phyloP scores from a whole-genome alignment of 345 rosid genomes.

The Melaleuca alternifolia region DNA sequence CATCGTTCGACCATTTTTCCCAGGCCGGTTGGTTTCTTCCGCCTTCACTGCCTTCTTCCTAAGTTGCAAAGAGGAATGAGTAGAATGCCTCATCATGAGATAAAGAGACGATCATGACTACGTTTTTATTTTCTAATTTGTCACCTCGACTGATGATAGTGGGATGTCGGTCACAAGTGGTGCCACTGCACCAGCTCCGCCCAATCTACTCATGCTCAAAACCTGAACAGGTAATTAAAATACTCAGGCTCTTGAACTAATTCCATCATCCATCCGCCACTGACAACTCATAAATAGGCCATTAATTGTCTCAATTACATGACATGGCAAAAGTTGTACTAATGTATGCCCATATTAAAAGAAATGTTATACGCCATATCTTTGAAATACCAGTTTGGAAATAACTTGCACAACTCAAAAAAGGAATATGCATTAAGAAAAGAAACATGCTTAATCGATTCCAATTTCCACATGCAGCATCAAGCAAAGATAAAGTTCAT shows the following conservation, averaged over 20 bases:
- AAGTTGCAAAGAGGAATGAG: background rate
- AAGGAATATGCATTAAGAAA: background rate
- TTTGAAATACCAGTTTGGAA: background rate
- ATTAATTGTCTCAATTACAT: background rate
- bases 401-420: background rate
- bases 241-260: background rate
- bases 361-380: background rate
- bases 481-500: background rate
- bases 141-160: constrained; percentile 86
- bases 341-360: background rate
- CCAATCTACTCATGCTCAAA: constrained; percentile 97
- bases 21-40: constrained; percentile 80
- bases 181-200: constrained; percentile 98
- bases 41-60: constrained; percentile 85
- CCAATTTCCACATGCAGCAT: background rate
- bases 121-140: background rate
- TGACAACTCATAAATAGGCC: background rate
- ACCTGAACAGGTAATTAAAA: constrained; percentile 41
- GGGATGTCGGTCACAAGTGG: constrained; percentile 97
- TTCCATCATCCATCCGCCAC: background rate
- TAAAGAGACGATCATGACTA: background rate
- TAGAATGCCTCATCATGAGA: background rate
- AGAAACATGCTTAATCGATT: background rate
- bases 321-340: background rate
- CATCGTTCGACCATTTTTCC: constrained; percentile 98